Conservation (phyloP, 2,329 filamentous ascomycete species). For the Mycosphaerella arachidis region DNA sequence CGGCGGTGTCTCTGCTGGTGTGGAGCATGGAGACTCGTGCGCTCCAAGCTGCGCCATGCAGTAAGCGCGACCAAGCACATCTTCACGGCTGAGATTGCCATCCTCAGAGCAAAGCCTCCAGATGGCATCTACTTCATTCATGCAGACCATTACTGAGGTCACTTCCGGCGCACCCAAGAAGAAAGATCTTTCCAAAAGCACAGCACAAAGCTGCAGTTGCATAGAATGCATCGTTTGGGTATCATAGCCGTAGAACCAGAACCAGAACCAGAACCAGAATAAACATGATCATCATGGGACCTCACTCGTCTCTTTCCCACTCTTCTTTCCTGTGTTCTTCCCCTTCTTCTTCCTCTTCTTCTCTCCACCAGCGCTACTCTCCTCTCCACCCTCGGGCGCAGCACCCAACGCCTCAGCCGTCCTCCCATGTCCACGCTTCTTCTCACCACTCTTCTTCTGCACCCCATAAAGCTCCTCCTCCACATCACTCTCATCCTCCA, state of each 20-base stretch:
- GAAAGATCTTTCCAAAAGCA: not conserved
- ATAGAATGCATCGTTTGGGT: not conserved
- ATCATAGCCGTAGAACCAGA: not conserved
- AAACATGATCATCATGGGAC: not conserved
- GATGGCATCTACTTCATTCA: not conserved
- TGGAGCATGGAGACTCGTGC: not conserved
- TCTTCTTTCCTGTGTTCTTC: not conserved
- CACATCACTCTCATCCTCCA: conserved; percentile 7
- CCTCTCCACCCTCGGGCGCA: not conserved
- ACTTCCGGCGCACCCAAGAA: not conserved
- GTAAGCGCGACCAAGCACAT: not conserved
- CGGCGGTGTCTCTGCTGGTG: not conserved
- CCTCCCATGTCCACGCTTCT: not conserved
- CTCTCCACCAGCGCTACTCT: not conserved
- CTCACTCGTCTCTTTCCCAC: not conserved
- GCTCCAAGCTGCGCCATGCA: not conserved
- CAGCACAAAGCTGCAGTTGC: not conserved
- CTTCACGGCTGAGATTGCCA: not conserved
- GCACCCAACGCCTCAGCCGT: not conserved
- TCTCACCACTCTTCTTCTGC: not conserved
- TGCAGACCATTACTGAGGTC: not conserved
- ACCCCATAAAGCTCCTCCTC: not conserved
- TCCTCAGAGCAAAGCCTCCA: not conserved
- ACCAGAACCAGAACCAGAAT: not conserved
- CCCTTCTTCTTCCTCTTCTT: not conserved